Conservation (phyloP, 2,329 filamentous ascomycete species). For the Ophiobolus disseminans region DNA sequence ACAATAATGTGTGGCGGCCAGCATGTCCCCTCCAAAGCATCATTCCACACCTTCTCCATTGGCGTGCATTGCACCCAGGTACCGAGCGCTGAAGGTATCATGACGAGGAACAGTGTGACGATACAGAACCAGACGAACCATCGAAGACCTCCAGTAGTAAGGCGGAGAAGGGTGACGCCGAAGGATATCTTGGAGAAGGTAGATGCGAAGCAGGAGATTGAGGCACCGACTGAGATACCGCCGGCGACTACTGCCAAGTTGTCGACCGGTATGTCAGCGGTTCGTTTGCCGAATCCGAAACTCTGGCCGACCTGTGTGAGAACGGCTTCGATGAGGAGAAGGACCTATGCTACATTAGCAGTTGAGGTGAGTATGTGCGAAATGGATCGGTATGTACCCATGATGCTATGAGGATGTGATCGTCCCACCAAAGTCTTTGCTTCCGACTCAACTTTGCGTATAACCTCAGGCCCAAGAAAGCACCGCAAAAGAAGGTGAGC, state of each 20-base stretch:
- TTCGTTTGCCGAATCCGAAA: constrained; percentile 34
- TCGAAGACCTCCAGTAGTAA: constrained; percentile 19
- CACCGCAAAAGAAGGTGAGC: constrained; percentile 27
- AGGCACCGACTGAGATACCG: constrained; percentile 22
- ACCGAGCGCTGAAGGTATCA: constrained; percentile 31
- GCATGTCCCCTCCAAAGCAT: constrained; percentile 23
- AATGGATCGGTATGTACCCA: constrained; percentile 21
- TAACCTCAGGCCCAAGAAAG: constrained; percentile 30
- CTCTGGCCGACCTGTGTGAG: constrained; percentile 28
- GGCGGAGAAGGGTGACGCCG: constrained; percentile 35
- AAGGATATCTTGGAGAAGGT: constrained; percentile 39
- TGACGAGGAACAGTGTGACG: constrained; percentile 31
- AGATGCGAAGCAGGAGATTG: constrained; percentile 34
- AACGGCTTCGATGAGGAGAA: constrained; percentile 28
- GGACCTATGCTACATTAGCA: constrained; percentile 19
- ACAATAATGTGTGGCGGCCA: constrained; percentile 21
- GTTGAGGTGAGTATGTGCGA: not conserved
- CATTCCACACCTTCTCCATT: constrained; percentile 25
- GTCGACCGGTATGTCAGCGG: constrained; percentile 19
- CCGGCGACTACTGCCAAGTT: constrained; percentile 24
- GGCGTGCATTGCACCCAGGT: constrained; percentile 31
- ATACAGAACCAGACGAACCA: constrained; percentile 35
- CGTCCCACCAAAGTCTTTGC: constrained; percentile 40
- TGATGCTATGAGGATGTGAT: constrained; percentile 33
- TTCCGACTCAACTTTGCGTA: constrained; percentile 36